Conservation (phyloP, 805 yeast genomes). For the Starmera amethionina region DNA sequence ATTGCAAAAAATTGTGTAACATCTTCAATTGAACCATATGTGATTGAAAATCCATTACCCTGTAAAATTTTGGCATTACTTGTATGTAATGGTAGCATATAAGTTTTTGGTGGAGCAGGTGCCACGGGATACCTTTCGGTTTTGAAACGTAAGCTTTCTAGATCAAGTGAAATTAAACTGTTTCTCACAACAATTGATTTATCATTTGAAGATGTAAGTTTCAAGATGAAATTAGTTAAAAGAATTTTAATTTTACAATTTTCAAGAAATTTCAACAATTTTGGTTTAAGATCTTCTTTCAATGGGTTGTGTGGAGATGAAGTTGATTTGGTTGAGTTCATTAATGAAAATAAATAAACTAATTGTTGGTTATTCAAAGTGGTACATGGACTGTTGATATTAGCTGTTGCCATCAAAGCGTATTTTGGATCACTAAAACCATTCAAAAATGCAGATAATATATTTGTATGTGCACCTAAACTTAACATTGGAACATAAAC, state of each 20-base stretch:
- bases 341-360: not conserved
- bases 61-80: not conserved
- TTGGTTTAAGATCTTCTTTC: not conserved
- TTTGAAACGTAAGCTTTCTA: not conserved
- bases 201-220: not conserved
- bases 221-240: not conserved
- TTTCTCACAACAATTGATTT: not conserved
- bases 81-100: not conserved
- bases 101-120: not conserved
- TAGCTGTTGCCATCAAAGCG: not conserved
- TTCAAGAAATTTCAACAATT: not conserved
- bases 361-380: not conserved
- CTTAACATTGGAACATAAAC: not conserved
- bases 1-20: not conserved
- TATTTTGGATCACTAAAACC: not conserved
- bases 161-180: not conserved
- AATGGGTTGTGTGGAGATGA: not conserved
- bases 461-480: not conserved
- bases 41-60: not conserved
- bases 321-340: not conserved
- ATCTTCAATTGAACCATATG: not conserved
- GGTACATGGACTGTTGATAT: not conserved
- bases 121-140: not conserved
- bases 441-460: not conserved
- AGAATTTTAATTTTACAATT: not conserved